Evolutionary conservation across 139 green algal species (phyloP).

Genomic region (Chlorella sp.): DNA sequence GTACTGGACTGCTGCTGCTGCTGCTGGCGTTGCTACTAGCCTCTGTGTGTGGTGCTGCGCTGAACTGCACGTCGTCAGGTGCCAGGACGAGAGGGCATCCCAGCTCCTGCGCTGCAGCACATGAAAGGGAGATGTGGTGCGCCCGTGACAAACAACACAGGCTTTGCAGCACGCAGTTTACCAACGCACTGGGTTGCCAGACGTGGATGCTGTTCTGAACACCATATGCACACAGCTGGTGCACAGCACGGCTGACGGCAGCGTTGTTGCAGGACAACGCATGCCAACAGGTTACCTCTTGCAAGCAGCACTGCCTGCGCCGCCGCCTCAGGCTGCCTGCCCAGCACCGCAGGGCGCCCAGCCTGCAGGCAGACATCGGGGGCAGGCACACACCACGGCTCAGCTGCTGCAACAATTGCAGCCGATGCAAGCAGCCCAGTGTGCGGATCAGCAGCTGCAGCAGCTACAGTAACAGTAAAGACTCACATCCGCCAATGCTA

Average conservation of each 20-base stretch:
- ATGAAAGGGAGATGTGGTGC: too few relatives aligned
- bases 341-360: slow-evolving; percentile 70
- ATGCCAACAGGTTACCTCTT: not conserved
- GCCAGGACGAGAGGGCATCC: slow-evolving; percentile 32
- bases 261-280: not conserved
- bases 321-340: slow-evolving; percentile 59
- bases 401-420: too few relatives aligned
- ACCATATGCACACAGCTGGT: not conserved
- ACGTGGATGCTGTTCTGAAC: not conserved
- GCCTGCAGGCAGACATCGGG: slow-evolving; percentile 19
- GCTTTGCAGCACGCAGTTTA: not conserved
- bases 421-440: too few relatives aligned
- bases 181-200: too few relatives aligned
- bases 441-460: too few relatives aligned
- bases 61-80: slow-evolving; percentile 26
- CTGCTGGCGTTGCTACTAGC: not conserved
- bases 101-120: slow-evolving; percentile 1
- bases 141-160: not conserved
- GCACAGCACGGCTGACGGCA: too few relatives aligned
- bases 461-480: too few relatives aligned
- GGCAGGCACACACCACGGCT: too few relatives aligned
- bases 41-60: not conserved
- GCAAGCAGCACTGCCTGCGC: slow-evolving; percentile 49
- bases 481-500: too few relatives aligned
- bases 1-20: too few relatives aligned